These are phyloP conservation scores for Penicillium brasilianum DNA, from an alignment of 2,329 filamentous ascomycete species.

Conservation along the genomic window DNA sequence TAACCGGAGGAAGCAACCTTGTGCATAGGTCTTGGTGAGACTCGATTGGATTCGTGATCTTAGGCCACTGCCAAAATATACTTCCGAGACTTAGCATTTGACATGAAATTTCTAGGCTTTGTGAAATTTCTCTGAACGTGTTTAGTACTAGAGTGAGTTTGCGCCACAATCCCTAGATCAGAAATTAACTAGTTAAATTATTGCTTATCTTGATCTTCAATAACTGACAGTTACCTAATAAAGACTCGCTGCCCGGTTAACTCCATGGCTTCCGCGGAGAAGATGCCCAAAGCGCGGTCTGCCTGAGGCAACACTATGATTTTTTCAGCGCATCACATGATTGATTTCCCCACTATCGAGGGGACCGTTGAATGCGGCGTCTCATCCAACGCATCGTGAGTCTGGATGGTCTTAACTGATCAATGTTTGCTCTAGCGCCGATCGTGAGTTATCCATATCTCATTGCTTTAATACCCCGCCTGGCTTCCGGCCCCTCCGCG, in stretches of 20 bases:
- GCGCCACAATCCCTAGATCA: too few species aligned
- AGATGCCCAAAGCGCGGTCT: constrained; percentile 10
- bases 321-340: constrained; percentile 40
- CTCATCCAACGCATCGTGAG: constrained; percentile 29
- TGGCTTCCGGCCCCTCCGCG: background rate
- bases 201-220: background rate
- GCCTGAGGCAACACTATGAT: constrained; percentile 31
- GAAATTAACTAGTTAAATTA: background rate
- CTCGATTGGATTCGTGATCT: too few species aligned
- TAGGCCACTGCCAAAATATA: background rate
- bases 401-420: constrained; percentile 26
- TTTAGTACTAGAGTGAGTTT: too few species aligned
- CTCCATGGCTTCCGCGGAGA: background rate
- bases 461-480: background rate
- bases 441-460: constrained; percentile 38
- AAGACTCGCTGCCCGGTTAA: background rate
- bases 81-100: background rate
- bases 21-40: too few species aligned
- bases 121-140: too few species aligned
- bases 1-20: too few species aligned
- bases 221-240: too few species aligned
- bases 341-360: constrained; percentile 32
- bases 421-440: constrained; percentile 35
- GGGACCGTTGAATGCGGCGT: constrained; percentile 30
- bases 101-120: too few species aligned